Conservation (phyloP, 179 eudicot genomes). For the Monotropa hypopitys region DNA sequence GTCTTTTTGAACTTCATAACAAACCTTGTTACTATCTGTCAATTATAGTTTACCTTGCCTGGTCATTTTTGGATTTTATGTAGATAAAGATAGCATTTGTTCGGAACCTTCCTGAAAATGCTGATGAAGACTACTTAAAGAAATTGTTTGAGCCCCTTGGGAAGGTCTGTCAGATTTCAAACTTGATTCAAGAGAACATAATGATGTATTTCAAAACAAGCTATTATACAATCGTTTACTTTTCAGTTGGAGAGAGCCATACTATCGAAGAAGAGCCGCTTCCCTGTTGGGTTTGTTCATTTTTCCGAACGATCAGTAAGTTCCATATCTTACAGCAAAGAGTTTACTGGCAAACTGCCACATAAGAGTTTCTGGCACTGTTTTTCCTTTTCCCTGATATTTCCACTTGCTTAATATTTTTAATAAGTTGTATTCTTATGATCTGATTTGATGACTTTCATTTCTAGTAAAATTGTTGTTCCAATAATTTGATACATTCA, state of each 20-base stretch:
- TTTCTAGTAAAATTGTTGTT: not conserved
- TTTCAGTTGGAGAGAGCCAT: slow-evolving; percentile 67
- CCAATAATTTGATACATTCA: not conserved
- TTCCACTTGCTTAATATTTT: not conserved
- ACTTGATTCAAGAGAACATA: not conserved
- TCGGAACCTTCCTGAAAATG: slow-evolving; percentile 45
- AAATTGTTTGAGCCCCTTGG: slow-evolving; percentile 48
- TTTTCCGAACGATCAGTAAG: slow-evolving; percentile 42
- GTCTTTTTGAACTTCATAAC: not conserved
- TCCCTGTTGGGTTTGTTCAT: slow-evolving; percentile 55
- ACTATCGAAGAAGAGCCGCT: slow-evolving; percentile 38
- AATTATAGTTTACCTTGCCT: slow-evolving; percentile 6
- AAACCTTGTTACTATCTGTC: not conserved
- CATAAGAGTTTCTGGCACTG: not conserved
- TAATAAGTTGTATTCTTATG: not conserved
- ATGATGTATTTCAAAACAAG: not conserved
- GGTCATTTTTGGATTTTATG: slow-evolving; percentile 8
- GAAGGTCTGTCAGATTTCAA: slow-evolving; percentile 27
- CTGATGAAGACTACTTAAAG: slow-evolving; percentile 45
- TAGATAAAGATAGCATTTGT: slow-evolving; percentile 61
- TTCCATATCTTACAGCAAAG: slow-evolving; percentile 1
- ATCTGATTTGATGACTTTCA: not conserved
- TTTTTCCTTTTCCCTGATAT: not conserved
- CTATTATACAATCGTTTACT: not conserved
- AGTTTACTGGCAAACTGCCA: not conserved